Percentiles rank a stretch among this genome's conserved stretches.
Evolutionary conservation across 371 early-diverging fungal species (phyloP).

Genomic region (Chytridium lagenaria): DNA sequence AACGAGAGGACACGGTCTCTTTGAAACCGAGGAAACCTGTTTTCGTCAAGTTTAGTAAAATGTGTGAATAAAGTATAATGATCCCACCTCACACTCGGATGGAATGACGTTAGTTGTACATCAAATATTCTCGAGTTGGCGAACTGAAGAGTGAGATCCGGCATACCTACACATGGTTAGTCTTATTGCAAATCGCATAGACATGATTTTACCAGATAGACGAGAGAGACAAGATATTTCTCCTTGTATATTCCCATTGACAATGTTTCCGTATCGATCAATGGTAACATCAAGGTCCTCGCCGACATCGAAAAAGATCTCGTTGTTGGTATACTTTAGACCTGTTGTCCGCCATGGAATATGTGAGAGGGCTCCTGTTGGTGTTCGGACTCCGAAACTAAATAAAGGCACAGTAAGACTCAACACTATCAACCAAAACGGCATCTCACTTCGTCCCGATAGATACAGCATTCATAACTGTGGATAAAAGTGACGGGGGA

Average conservation of each 20-base stretch:
- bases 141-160: slow-evolving; percentile 80
- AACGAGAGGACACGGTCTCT: slow-evolving; percentile 82
- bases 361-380: slow-evolving; percentile 67
- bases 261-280: slow-evolving; percentile 74
- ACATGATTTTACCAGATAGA: slow-evolving; percentile 68
- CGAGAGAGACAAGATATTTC: slow-evolving; percentile 74
- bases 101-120: slow-evolving; percentile 78
- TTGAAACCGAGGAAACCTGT: slow-evolving; percentile 72
- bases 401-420: not conserved
- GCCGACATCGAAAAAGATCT: slow-evolving; percentile 89
- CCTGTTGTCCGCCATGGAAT: slow-evolving; percentile 88
- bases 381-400: slow-evolving; percentile 38
- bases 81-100: slow-evolving; percentile 75
- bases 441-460: slow-evolving; percentile 42
- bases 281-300: slow-evolving; percentile 88
- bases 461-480: slow-evolving; percentile 84
- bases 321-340: slow-evolving; percentile 89
- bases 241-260: slow-evolving; percentile 82
- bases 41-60: not conserved
- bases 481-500: slow-evolving; percentile 84
- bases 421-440: not conserved
- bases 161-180: slow-evolving; percentile 87
- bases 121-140: slow-evolving; percentile 76
- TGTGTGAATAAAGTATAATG: not conserved
- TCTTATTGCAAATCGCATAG: not conserved